These are phyloP conservation scores for Paraleonurus japonicus DNA, from an alignment of 257 asterid genomes.

Conservation along the genomic window DNA sequence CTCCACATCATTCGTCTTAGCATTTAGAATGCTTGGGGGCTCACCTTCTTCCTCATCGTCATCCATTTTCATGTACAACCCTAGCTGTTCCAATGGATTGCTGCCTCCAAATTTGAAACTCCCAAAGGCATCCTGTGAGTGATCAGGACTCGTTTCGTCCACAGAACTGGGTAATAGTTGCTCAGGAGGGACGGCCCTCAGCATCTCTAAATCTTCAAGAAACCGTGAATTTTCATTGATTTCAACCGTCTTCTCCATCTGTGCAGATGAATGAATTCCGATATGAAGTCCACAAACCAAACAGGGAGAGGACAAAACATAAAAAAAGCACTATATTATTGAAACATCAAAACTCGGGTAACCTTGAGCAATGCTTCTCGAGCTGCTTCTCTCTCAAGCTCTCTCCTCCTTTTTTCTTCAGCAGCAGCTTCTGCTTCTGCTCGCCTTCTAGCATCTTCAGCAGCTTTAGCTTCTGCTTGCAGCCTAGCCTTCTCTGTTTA, in stretches of 20 bases:
- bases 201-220: slow-evolving; percentile 77
- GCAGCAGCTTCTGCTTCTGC: slow-evolving; percentile 87
- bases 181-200: slow-evolving; percentile 50
- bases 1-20: slow-evolving; percentile 48
- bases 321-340: too few relatives aligned
- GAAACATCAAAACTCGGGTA: neutral
- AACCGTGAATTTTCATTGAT: slow-evolving; percentile 66
- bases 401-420: slow-evolving; percentile 65
- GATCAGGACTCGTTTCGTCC: slow-evolving; percentile 70
- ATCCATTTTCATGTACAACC: slow-evolving; percentile 80
- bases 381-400: slow-evolving; percentile 81
- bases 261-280: neutral
- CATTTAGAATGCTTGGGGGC: slow-evolving; percentile 29
- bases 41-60: slow-evolving; percentile 83
- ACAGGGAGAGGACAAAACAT: too few relatives aligned
- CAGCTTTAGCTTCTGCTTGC: slow-evolving; percentile 92
- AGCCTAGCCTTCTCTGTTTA: slow-evolving; percentile 78
- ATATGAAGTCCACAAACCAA: neutral
- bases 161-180: slow-evolving; percentile 52
- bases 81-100: slow-evolving; percentile 89
- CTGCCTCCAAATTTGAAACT: slow-evolving; percentile 64
- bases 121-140: slow-evolving; percentile 63
- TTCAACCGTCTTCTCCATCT: slow-evolving; percentile 91
- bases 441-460: slow-evolving; percentile 76
- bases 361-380: slow-evolving; percentile 84